Evolutionary conservation across 2,329 filamentous ascomycete genomes (phyloP).

Genomic region (Aspergillus aculeatus): DNA sequence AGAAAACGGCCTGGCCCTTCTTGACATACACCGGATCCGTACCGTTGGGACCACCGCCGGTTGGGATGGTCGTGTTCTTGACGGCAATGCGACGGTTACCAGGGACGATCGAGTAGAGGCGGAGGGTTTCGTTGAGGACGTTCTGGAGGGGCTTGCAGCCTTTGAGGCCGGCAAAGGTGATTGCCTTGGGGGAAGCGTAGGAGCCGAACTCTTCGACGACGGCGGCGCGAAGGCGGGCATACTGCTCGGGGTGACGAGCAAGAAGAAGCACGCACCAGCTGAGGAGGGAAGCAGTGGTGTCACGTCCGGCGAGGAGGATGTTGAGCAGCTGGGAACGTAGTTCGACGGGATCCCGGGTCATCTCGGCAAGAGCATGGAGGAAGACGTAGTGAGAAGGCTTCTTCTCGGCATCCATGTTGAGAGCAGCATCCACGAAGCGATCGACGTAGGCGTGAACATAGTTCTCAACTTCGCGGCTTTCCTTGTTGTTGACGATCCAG

Average conservation of each 20-base stretch:
- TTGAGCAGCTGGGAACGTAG: slow-evolving; percentile 52
- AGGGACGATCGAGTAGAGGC: slow-evolving; percentile 49
- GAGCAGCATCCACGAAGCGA: slow-evolving; percentile 23
- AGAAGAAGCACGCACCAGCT: slow-evolving; percentile 37
- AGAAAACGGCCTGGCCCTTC: slow-evolving; percentile 65
- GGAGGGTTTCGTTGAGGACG: slow-evolving; percentile 42
- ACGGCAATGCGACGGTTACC: slow-evolving; percentile 44
- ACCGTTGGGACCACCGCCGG: slow-evolving; percentile 61
- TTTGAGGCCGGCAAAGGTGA: slow-evolving; percentile 47
- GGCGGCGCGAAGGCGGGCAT: slow-evolving; percentile 17
- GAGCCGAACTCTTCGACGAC: slow-evolving; percentile 21
- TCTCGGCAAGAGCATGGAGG: slow-evolving; percentile 48
- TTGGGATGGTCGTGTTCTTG: slow-evolving; percentile 45
- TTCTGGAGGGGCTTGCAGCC: slow-evolving; percentile 40
- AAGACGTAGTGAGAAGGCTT: slow-evolving; percentile 47
- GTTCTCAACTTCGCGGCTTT: slow-evolving; percentile 12
- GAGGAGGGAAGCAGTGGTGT: slow-evolving; percentile 52
- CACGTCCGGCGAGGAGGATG: slow-evolving; percentile 54
- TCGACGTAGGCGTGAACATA: slow-evolving; percentile 24
- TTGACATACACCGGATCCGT: slow-evolving; percentile 62
- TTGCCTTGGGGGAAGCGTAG: slow-evolving; percentile 12
- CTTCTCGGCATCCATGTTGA: slow-evolving; percentile 25
- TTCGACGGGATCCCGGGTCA: slow-evolving; percentile 48
- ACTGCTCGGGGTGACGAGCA: slow-evolving; percentile 19
- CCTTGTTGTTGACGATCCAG: slow-evolving; percentile 23